These are phyloP conservation scores for Arthrobotrys musiformis DNA, from an alignment of 2,329 filamentous ascomycete genomes.

Conservation along the genomic window DNA sequence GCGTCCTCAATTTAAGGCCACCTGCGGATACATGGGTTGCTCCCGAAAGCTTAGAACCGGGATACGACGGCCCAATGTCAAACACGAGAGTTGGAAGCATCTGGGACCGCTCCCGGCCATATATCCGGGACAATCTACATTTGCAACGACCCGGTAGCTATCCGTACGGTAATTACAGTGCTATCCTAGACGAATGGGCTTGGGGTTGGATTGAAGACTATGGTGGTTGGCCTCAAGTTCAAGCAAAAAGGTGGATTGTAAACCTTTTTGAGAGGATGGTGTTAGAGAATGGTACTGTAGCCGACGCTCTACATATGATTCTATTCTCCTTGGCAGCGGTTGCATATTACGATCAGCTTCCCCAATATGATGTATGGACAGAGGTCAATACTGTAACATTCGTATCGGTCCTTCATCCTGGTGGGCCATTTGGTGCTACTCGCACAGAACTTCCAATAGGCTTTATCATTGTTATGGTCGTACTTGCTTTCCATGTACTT, in stretches of 20 bases:
- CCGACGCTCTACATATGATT: constrained; percentile 18
- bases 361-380: constrained; percentile 32
- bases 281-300: constrained; percentile 21
- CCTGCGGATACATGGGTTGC: constrained; percentile 8
- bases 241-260: not conserved
- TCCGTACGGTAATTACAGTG: constrained; percentile 24
- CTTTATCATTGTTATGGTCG: not conserved
- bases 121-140: constrained; percentile 19
- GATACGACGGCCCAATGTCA: constrained; percentile 22
- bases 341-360: constrained; percentile 31
- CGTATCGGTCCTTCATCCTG: constrained; percentile 14
- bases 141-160: not conserved
- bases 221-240: not conserved
- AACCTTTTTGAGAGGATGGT: constrained; percentile 22
- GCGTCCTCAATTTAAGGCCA: not conserved
- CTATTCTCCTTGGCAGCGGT: constrained; percentile 5
- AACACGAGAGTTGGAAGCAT: not conserved
- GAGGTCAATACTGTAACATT: constrained; percentile 6
- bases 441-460: constrained; percentile 10
- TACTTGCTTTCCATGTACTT: constrained; percentile 3
- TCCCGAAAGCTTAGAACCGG: constrained; percentile 3
- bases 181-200: not conserved
- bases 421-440: constrained; percentile 7
- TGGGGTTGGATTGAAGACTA: constrained; percentile 27
- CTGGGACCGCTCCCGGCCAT: constrained; percentile 18